phyloP scores from a whole-genome alignment of 371 early-diverging fungal species.

The Phascolomyces articulosus region DNA sequence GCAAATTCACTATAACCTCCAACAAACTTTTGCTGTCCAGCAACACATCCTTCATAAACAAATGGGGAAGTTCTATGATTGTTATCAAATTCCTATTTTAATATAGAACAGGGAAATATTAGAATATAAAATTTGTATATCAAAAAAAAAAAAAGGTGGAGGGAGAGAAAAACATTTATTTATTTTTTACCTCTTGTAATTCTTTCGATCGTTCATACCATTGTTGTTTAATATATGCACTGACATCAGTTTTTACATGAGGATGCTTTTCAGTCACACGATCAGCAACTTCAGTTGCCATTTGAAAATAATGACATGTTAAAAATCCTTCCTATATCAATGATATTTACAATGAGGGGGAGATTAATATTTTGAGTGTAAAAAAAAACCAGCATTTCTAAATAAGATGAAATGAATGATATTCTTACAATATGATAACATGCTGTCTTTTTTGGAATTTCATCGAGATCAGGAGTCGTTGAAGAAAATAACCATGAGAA shows the following conservation, averaged over 20 bases:
- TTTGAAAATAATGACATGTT: conserved; percentile 47
- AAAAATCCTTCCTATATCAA: conserved; percentile 54
- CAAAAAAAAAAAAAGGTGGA: too few species aligned
- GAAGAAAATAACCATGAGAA: conserved; percentile 35
- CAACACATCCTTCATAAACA: conserved; percentile 54
- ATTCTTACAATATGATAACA: conserved; percentile 52
- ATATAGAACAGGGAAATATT: too few species aligned
- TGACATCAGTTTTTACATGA: conserved; percentile 48
- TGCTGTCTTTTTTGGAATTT: conserved; percentile 40
- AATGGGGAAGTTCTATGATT: conserved; percentile 55
- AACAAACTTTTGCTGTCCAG: conserved; percentile 33
- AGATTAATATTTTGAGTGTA: too few species aligned
- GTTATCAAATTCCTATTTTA: conserved; percentile 37
- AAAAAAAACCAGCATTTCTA: neutral
- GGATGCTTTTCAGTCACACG: conserved; percentile 34
- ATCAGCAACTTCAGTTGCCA: conserved; percentile 46
- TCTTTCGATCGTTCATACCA: conserved; percentile 47
- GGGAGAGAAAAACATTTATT: too few species aligned
- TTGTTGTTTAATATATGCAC: conserved; percentile 44
- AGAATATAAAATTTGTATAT: too few species aligned
- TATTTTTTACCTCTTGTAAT: conserved; percentile 38
- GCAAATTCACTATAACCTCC: conserved; percentile 59
- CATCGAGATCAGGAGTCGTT: conserved; percentile 22
- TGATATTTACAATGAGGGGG: too few species aligned
- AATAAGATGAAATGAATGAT: neutral